A percentile compares a stretch with the other conserved stretches of the same genome.
Conservation (phyloP, 1,284 basidiomycete genomes). For the Rhodotorula sp. region DNA sequence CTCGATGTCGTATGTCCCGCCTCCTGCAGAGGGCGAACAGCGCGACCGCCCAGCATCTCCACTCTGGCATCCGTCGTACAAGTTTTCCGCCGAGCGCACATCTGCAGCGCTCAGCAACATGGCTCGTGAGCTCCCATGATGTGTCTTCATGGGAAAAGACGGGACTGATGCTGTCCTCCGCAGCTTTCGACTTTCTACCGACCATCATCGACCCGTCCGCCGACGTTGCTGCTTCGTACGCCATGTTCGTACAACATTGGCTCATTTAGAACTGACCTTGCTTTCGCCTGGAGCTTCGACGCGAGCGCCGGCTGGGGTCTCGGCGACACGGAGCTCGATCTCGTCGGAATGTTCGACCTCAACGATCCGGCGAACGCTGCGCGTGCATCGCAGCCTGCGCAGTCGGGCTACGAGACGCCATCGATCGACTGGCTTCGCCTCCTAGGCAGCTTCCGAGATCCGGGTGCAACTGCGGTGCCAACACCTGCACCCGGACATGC, state of each 20-base stretch:
- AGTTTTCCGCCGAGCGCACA: neutral
- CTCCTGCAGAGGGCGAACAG: neutral
- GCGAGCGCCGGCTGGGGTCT: neutral
- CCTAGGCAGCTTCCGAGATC: neutral
- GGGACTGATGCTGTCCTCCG: no score
- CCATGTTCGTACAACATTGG: no score
- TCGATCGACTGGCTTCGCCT: conserved; percentile 1
- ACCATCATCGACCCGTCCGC: no score
- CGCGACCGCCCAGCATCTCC: no score
- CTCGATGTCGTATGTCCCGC: no score
- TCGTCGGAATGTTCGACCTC: conserved; percentile 1
- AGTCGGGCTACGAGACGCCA: neutral
- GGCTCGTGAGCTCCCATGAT: no score
- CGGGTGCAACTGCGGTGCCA: neutral
- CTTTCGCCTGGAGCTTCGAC: no score
- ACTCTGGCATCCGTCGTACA: neutral
- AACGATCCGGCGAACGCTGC: neutral
- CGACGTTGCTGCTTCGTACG: conserved; percentile 3
- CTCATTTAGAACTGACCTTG: no score
- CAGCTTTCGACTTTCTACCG: conserved; percentile 1
- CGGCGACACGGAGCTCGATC: conserved; percentile 1
- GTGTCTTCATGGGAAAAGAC: no score
- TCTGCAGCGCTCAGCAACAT: neutral
- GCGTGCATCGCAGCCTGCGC: neutral
- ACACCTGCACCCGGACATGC: neutral